A percentile compares a stretch with the other conserved stretches of the same genome.
phyloP scores from a whole-genome alignment of 169 alveolate genomes.

The Plasmodium knowlesi region DNA sequence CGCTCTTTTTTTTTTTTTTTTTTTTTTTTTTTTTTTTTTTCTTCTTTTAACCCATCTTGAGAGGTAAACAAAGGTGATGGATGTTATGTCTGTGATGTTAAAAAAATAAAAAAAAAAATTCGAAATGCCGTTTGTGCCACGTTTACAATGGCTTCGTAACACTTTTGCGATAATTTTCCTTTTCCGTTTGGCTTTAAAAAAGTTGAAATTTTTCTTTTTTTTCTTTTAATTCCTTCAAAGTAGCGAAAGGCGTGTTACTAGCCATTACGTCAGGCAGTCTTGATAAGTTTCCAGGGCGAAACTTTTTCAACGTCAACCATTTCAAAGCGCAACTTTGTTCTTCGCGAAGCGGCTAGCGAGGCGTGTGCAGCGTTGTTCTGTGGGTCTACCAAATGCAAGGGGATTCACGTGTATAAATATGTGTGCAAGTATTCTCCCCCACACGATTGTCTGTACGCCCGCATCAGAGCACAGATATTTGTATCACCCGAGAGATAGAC shows the following conservation, averaged over 20 bases:
- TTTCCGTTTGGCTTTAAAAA: neutral
- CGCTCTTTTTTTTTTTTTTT: neutral
- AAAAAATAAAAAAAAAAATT: neutral
- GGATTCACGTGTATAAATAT: neutral
- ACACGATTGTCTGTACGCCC: neutral
- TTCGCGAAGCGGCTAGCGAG: no score
- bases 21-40: neutral
- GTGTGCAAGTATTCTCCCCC: neutral
- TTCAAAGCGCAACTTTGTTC: neutral
- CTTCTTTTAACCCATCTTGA: neutral
- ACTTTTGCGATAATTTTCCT: neutral
- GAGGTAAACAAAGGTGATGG: neutral
- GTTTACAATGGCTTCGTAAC: neutral
- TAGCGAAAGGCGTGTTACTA: neutral
- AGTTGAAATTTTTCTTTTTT: neutral
- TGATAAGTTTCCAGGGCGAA: neutral
- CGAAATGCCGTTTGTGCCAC: neutral
- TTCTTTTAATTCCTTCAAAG: neutral
- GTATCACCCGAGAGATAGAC: neutral
- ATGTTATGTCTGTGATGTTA: neutral
- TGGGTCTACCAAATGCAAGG: neutral
- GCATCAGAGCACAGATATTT: neutral
- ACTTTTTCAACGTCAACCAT: neutral
- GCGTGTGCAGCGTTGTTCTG: neutral
- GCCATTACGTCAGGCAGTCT: neutral